Conservation (phyloP, 2,329 filamentous ascomycete genomes). For the Claviceps humidiphila region DNA sequence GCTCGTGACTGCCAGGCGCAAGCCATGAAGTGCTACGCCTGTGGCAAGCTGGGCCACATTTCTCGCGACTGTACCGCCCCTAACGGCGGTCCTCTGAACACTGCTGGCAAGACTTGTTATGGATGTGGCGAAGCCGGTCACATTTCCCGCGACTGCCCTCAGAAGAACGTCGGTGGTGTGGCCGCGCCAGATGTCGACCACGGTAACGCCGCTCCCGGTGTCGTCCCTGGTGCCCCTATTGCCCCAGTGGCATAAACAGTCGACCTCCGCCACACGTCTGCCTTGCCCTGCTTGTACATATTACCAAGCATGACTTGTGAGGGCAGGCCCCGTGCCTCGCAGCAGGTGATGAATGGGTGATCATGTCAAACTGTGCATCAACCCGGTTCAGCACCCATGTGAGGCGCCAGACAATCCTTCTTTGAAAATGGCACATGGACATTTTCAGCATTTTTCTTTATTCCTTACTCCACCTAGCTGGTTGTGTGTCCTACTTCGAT, state of each 20-base stretch:
- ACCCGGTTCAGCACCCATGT: background rate
- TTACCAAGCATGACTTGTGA: background rate
- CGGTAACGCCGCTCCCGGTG: slow-evolving; percentile 23
- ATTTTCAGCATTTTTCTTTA: background rate
- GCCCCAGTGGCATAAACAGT: slow-evolving; percentile 24
- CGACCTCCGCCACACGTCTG: slow-evolving; percentile 7
- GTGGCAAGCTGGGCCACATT: slow-evolving; percentile 89
- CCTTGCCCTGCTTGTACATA: background rate
- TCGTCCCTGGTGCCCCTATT: slow-evolving; percentile 31
- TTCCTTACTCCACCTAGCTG: background rate
- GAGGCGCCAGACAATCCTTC: background rate
- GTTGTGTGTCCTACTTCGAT: background rate
- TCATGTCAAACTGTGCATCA: background rate
- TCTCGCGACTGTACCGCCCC: slow-evolving; percentile 89
- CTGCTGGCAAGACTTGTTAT: slow-evolving; percentile 96
- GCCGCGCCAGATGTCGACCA: slow-evolving; percentile 32
- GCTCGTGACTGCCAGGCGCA: slow-evolving; percentile 96
- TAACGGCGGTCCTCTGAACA: slow-evolving; percentile 90
- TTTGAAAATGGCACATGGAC: too few relatives aligned
- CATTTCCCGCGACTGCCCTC: slow-evolving; percentile 86
- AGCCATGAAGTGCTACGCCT: slow-evolving; percentile 97
- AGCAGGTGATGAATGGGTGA: background rate
- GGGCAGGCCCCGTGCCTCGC: slow-evolving; percentile 4
- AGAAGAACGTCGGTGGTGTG: slow-evolving; percentile 48
- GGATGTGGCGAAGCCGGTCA: slow-evolving; percentile 91